A percentile compares a stretch with the other conserved stretches of the same genome.
phyloP scores from a whole-genome alignment of 2,329 filamentous ascomycete genomes.

The Ophiobolus disseminans region DNA sequence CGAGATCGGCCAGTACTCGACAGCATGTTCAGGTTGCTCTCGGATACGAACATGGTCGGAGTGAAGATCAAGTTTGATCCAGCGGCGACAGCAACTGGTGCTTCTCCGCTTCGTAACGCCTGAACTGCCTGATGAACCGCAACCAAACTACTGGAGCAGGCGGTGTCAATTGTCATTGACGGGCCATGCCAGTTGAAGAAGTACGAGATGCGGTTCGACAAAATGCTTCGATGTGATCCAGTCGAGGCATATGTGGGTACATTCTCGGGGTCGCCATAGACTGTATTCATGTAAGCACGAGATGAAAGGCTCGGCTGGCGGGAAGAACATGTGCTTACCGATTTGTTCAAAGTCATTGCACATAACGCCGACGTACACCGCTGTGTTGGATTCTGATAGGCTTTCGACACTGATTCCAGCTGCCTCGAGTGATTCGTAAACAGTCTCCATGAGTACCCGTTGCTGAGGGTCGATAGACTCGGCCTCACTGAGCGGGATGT shows the following conservation, averaged over 20 bases:
- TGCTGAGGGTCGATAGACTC: too few relatives aligned
- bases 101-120: slow-evolving; percentile 14
- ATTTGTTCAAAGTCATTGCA: neutral
- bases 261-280: neutral
- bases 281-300: too few relatives aligned
- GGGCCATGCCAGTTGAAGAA: slow-evolving; percentile 33
- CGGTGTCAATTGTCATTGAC: slow-evolving; percentile 32
- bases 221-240: slow-evolving; percentile 10
- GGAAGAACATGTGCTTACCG: too few relatives aligned
- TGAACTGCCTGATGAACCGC: slow-evolving; percentile 38
- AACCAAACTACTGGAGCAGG: slow-evolving; percentile 29
- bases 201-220: slow-evolving; percentile 23
- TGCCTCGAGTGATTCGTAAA: too few relatives aligned
- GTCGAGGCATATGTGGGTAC: neutral
- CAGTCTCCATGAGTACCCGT: too few relatives aligned
- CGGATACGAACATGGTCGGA: slow-evolving; percentile 17
- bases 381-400: too few relatives aligned
- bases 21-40: slow-evolving; percentile 19
- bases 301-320: too few relatives aligned
- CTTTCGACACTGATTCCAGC: too few relatives aligned
- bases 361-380: neutral
- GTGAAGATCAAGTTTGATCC: slow-evolving; percentile 16
- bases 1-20: slow-evolving; percentile 8
- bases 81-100: slow-evolving; percentile 18
- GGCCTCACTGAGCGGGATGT: too few relatives aligned